These are phyloP conservation scores for Backusella macrospora DNA, from an alignment of 192 early-diverging fungal species.

Conservation along the genomic window DNA sequence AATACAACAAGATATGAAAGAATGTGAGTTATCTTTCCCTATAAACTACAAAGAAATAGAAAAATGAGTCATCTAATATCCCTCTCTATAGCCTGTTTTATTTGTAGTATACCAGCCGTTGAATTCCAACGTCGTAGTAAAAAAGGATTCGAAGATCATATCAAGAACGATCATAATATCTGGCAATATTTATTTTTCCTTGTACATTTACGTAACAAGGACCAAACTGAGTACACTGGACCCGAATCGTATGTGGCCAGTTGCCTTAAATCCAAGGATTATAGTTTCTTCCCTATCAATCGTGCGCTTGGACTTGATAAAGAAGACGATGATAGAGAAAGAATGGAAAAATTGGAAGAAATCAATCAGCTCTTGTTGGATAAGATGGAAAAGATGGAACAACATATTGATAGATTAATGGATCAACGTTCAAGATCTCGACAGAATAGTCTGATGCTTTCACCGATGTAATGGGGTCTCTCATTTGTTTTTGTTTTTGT, in stretches of 20 bases:
- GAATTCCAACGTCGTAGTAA: slow-evolving; percentile 35
- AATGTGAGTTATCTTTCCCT: slow-evolving; percentile 15
- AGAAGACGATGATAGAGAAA: slow-evolving; percentile 24
- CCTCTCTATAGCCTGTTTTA: slow-evolving; percentile 24
- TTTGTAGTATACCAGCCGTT: slow-evolving; percentile 33
- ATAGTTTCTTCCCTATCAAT: slow-evolving; percentile 37
- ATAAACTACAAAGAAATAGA: neutral
- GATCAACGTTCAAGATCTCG: slow-evolving; percentile 15
- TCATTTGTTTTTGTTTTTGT: no score
- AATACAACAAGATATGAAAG: slow-evolving; percentile 34
- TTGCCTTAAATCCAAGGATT: slow-evolving; percentile 24
- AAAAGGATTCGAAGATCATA: slow-evolving; percentile 31
- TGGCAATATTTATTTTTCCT: slow-evolving; percentile 36
- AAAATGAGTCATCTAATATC: neutral
- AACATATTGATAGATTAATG: slow-evolving; percentile 19
- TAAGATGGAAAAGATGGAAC: slow-evolving; percentile 22
- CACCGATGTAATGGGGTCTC: slow-evolving; percentile 18
- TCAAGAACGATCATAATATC: slow-evolving; percentile 35
- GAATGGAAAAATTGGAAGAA: slow-evolving; percentile 30
- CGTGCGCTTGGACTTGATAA: slow-evolving; percentile 22
- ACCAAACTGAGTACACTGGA: slow-evolving; percentile 29
- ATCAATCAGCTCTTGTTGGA: slow-evolving; percentile 18
- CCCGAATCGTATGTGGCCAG: slow-evolving; percentile 31
- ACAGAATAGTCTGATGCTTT: slow-evolving; percentile 26
- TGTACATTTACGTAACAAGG: slow-evolving; percentile 29